Evolutionary conservation across 2,329 filamentous ascomycete genomes (phyloP), one percentile per base, ranked within the genome.

Genomic region (Fusarium incarnatum): DNA sequence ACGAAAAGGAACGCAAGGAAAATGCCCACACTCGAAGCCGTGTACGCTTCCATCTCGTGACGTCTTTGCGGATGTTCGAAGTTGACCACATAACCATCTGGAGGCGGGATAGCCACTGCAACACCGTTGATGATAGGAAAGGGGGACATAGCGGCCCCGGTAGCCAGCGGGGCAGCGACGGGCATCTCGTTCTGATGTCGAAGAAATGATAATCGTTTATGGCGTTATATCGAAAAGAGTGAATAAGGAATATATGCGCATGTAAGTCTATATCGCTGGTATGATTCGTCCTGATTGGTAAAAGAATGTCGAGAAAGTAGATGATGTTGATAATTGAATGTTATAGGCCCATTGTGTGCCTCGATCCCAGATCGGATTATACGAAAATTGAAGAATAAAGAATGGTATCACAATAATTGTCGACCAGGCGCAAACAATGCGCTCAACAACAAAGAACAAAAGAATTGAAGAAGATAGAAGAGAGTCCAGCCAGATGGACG

Each of bases 1-100:
- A 75, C 52, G 52, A 77, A 77, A 37, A 75, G 28, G 9, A 73
- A 28, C 13, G 72, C 56, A 12, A 77, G 54, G 8, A 52, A 10
- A 20, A 64, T 72, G 15, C 75, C 73, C 18, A 76, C 23, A 8
- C 65, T 68, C 2, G 64, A 68, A 5, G 70, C 42, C 4, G 64
- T 27, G 25, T 77, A 77, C 3, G 73, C 53, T 9, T 56, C 70
- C 8, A 68, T n/a, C 18, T 68, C 71, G 10, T 71, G 62, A 1
- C 72, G 71, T 10, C 67, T 63, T n/a, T 72, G 66, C 0, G 79
- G 80, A 37, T 80, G 63, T 5, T 76, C 72, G 47, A 81, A 79
- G 60, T 81, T 66, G 25, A 80, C 76, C 3, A 69, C 56, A 54
- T 80, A 81, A n/a, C 68, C 78, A 2, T 67, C 60, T 0, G 79